phyloP scores from a whole-genome alignment of 129 eudicot species.

The Chrysanthemum makinoi region DNA sequence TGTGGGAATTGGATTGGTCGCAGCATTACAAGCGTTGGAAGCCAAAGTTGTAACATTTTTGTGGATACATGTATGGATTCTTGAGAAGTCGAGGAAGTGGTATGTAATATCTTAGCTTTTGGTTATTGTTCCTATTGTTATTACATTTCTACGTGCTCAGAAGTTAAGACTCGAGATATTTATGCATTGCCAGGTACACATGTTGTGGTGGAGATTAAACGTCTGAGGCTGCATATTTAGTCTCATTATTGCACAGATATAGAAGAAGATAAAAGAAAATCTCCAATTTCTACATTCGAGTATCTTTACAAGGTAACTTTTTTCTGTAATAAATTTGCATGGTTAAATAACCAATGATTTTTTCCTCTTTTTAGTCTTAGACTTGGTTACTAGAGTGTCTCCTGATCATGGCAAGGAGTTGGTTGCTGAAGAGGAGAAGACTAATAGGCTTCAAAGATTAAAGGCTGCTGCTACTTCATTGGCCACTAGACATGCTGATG shows the following conservation, averaged over 20 bases:
- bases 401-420: conserved; percentile 68
- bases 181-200: too few relatives aligned
- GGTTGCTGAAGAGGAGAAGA: conserved; percentile 77
- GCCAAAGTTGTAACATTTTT: too few relatives aligned
- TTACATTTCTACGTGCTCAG: background rate
- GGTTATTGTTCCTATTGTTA: background rate
- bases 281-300: too few relatives aligned
- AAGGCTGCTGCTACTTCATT: conserved; percentile 84
- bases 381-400: conserved; percentile 52
- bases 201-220: too few relatives aligned
- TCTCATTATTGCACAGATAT: background rate
- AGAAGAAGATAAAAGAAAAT: too few relatives aligned
- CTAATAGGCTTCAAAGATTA: conserved; percentile 54
- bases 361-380: too few relatives aligned
- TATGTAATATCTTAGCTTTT: conserved; percentile 31
- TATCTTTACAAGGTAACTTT: too few relatives aligned
- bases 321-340: too few relatives aligned
- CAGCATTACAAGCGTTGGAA: too few relatives aligned
- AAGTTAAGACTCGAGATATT: background rate
- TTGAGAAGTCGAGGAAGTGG: conserved; percentile 97
- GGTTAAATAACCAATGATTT: too few relatives aligned
- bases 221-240: too few relatives aligned
- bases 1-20: too few relatives aligned
- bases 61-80: conserved; percentile 55
- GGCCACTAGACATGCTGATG: conserved; percentile 83